These are phyloP conservation scores for Fusarium veterinarium DNA, from an alignment of 2,329 filamentous ascomycete species.

Conservation along the genomic window DNA sequence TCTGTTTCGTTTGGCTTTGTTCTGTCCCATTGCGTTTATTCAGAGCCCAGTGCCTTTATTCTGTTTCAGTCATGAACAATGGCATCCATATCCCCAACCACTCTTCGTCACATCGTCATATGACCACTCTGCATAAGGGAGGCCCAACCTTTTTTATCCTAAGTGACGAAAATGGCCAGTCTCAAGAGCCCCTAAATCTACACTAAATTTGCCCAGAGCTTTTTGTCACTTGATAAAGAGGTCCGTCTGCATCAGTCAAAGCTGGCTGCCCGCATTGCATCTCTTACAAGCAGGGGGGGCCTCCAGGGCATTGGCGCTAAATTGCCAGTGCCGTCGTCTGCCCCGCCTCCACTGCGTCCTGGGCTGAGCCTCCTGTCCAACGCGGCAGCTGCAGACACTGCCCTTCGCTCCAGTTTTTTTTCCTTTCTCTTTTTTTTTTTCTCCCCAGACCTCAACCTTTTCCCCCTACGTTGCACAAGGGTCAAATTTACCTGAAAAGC, in stretches of 20 bases:
- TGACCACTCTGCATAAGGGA: conserved; percentile 12
- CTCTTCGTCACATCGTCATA: conserved; percentile 15
- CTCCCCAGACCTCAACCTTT: conserved; percentile 4
- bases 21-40: background rate
- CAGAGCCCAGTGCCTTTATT: conserved; percentile 8
- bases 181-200: background rate
- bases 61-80: background rate
- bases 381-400: conserved; percentile 15
- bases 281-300: conserved; percentile 26
- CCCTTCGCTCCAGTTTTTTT: conserved; percentile 41
- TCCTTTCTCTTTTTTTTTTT: background rate
- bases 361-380: conserved; percentile 30
- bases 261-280: background rate
- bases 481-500: background rate
- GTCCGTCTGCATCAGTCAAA: background rate
- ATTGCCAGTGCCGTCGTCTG: conserved; percentile 17
- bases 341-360: conserved; percentile 20
- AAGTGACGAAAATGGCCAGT: background rate
- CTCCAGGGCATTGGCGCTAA: conserved; percentile 26
- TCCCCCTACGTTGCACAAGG: conserved; percentile 8
- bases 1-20: conserved; percentile 13
- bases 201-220: background rate
- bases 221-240: background rate
- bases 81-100: background rate
- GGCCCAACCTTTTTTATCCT: background rate